Evolutionary conservation across 495 filamentous ascomycete genomes (phyloP), one percentile per base, ranked within the genome.

Genomic region (Saxispiralis lemnorum): DNA sequence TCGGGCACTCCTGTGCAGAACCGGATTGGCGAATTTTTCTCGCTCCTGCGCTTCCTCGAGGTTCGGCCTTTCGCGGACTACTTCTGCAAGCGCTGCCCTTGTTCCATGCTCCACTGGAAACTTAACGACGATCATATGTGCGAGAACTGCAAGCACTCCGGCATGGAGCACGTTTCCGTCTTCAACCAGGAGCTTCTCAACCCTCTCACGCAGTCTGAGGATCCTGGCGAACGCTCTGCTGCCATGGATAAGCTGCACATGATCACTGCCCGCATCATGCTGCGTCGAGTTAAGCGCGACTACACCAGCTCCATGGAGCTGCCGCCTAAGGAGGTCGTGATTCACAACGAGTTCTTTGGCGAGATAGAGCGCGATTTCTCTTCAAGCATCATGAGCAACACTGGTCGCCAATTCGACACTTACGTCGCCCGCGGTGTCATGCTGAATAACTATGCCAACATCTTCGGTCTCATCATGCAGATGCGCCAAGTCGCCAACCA

Each of bases 21-120:
- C 56, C 79, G 89, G 28, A 95, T 96, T 52, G 89, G 88, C 42
- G 89, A 97, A 55, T 89, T 96, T 63, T 95, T 95, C 57, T 94
- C 89, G 2, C 69, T 96, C 3, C 65, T 97, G 28, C 79, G 87
- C 2, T 97, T 97, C 57, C 68, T 97, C 24, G 76, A 87, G 59
- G 69, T 93, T 34, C 67, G 67, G 7, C 89, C 89, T 3, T 95
- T 93, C 58, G 80, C 88, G 2, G 83, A 78, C 59, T 95, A 97
- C 59, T 81, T 92, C 52, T 97, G 89, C 69, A 84, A 81, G 53
- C 60, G 70, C 21, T 97, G 89, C 55, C 52, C 69, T 11, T 97
- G 89, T 55, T 67, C 78, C 32, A 69, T 73, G 17, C 66, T 94
- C 5, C 83, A 95, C 54, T 97, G 89, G 89, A 69, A 68, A 9